These are phyloP conservation scores for Ilyonectria mors-panacis DNA, from an alignment of 2,329 filamentous ascomycete genomes.

Conservation along the genomic window DNA sequence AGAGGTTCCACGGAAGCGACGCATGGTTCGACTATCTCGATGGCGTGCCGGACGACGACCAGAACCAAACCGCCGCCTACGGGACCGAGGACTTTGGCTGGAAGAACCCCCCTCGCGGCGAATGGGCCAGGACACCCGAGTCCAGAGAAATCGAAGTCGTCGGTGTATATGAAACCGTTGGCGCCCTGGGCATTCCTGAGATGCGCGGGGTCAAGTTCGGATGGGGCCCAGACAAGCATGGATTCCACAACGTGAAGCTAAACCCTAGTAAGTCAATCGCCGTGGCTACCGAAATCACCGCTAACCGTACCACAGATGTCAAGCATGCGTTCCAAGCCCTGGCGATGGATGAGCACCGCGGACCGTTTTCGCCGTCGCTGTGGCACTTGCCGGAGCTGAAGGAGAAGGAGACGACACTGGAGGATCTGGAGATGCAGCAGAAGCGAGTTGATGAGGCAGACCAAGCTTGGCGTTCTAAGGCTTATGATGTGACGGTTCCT, in stretches of 20 bases:
- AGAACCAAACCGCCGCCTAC: slow-evolving; percentile 27
- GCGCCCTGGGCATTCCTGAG: slow-evolving; percentile 46
- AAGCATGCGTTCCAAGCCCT: slow-evolving; percentile 70
- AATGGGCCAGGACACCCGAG: slow-evolving; percentile 37
- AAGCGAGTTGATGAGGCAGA: slow-evolving; percentile 28
- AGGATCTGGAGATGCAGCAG: slow-evolving; percentile 30
- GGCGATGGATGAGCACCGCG: slow-evolving; percentile 66
- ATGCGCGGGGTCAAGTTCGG: slow-evolving; percentile 41
- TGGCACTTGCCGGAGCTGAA: slow-evolving; percentile 45
- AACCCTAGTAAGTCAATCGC: slow-evolving; percentile 42
- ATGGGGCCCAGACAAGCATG: slow-evolving; percentile 36
- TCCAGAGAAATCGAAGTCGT: slow-evolving; percentile 42
- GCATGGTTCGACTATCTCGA: slow-evolving; percentile 44
- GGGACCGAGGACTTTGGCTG: slow-evolving; percentile 20
- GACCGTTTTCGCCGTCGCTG: slow-evolving; percentile 48
- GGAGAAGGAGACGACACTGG: slow-evolving; percentile 21
- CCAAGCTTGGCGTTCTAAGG: slow-evolving; percentile 18
- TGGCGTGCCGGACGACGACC: slow-evolving; percentile 32
- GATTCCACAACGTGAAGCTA: slow-evolving; percentile 45
- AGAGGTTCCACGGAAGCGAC: slow-evolving; percentile 38
- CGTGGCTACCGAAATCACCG: neutral
- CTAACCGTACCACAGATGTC: slow-evolving; percentile 49
- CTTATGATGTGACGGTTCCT: slow-evolving; percentile 23
- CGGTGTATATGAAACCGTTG: slow-evolving; percentile 46
- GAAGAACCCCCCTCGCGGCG: slow-evolving; percentile 40